A percentile compares a stretch with the other conserved stretches of the same genome.
phyloP scores from a whole-genome alignment of 2,329 filamentous ascomycete genomes.

The Calonectria multiphialidica region DNA sequence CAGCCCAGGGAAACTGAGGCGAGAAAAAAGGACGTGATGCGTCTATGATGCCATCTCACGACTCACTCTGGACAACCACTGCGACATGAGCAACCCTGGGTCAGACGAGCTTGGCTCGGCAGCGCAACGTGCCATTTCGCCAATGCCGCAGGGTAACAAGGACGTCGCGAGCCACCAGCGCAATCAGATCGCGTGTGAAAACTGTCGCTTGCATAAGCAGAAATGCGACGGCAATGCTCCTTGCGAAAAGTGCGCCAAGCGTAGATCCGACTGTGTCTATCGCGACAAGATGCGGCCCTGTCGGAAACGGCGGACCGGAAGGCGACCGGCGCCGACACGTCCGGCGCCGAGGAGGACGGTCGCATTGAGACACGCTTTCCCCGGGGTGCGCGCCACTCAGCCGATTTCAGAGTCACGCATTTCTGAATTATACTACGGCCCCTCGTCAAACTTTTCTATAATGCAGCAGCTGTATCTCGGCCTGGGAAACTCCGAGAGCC shows the following conservation, averaged over 20 bases:
- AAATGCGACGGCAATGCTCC: neutral
- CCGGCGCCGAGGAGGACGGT: neutral
- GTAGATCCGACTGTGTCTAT: neutral
- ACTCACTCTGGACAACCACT: neutral
- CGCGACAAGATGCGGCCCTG: neutral
- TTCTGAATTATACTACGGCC: neutral
- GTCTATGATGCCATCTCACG: neutral
- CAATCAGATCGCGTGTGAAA: constrained; percentile 6
- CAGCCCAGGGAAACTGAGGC: neutral
- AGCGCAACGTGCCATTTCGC: neutral
- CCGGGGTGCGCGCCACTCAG: neutral
- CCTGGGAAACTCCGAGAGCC: neutral
- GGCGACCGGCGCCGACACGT: neutral
- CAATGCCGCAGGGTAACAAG: neutral
- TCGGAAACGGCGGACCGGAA: neutral
- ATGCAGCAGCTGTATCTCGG: constrained; percentile 5
- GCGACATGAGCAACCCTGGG: neutral
- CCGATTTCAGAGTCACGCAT: neutral
- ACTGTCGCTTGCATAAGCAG: neutral
- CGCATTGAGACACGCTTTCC: neutral
- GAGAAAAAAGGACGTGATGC: neutral
- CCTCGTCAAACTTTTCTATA: neutral
- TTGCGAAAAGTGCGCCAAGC: neutral
- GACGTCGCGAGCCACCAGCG: neutral
- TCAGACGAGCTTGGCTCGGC: neutral